A percentile compares a stretch with the other conserved stretches of the same genome.
Evolutionary conservation across 148 eudicot species (phyloP).

Genomic region (Camellia sinensis): DNA sequence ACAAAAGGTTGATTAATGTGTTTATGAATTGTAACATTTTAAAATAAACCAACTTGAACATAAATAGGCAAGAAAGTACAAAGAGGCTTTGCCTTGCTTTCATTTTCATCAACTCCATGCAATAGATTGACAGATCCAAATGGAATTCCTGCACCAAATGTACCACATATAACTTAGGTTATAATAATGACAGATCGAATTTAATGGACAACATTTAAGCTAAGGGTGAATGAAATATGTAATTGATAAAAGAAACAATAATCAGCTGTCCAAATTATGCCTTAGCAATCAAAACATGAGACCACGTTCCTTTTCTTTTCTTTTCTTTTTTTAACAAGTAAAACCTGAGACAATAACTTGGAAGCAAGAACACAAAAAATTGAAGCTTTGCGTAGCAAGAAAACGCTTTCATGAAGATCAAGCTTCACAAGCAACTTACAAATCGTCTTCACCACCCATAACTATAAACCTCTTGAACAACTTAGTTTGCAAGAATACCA

Average conservation of each 20-base stretch:
- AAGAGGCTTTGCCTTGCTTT: constrained; percentile 76
- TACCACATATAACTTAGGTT: not conserved
- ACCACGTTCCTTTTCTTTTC: not conserved
- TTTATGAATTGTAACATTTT: not conserved
- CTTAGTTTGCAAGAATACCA: not conserved
- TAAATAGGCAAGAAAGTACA: constrained; percentile 27
- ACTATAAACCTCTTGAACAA: not conserved
- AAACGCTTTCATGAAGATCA: not conserved
- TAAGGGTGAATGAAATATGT: not conserved
- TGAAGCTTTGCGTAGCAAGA: not conserved
- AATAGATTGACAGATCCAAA: constrained; percentile 89
- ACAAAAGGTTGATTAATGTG: not conserved
- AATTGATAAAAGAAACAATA: not conserved
- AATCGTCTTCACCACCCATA: not conserved
- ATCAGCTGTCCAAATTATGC: not conserved
- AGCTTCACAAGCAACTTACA: not conserved
- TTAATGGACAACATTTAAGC: not conserved
- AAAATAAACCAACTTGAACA: constrained; percentile 12
- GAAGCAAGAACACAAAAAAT: no score
- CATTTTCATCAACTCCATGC: constrained; percentile 94
- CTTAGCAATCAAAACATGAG: not conserved
- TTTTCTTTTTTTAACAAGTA: no score
- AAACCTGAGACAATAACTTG: no score
- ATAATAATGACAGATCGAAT: not conserved
- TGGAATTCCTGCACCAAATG: constrained; percentile 76